Evolutionary conservation across 768 basidiomycete species (phyloP).

Genomic region (Tricholoma sp.): DNA sequence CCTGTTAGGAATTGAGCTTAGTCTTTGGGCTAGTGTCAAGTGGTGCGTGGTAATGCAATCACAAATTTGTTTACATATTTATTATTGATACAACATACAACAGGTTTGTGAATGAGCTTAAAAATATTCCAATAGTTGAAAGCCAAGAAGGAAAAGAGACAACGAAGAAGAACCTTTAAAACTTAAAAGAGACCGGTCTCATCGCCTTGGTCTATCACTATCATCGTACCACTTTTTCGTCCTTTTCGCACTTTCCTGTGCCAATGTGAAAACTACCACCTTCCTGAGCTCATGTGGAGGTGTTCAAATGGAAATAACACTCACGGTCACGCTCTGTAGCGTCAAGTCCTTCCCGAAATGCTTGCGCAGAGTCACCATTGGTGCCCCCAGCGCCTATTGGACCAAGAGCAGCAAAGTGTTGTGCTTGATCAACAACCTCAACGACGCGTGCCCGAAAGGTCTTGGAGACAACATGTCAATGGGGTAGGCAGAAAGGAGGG

Average conservation of each 20-base stretch:
- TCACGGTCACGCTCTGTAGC: slow-evolving; percentile 88
- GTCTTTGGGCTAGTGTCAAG: slow-evolving; percentile 75
- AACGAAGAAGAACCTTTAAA: slow-evolving; percentile 26
- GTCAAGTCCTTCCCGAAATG: slow-evolving; percentile 88
- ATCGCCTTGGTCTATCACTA: slow-evolving; percentile 50
- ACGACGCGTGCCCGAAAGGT: slow-evolving; percentile 71
- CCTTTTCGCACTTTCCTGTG: slow-evolving; percentile 73
- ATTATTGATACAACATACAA: slow-evolving; percentile 14
- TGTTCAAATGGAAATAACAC: slow-evolving; percentile 21
- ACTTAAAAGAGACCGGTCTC: slow-evolving; percentile 14
- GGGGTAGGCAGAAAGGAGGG: not conserved
- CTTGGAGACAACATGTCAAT: slow-evolving; percentile 29
- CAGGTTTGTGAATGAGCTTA: slow-evolving; percentile 68
- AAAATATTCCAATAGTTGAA: slow-evolving; percentile 25
- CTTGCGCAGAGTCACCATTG: slow-evolving; percentile 55
- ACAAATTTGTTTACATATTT: not conserved
- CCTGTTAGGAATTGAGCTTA: slow-evolving; percentile 59
- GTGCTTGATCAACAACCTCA: slow-evolving; percentile 84
- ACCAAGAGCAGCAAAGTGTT: slow-evolving; percentile 76
- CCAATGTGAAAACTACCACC: slow-evolving; percentile 70
- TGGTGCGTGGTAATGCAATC: slow-evolving; percentile 45
- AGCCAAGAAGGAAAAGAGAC: slow-evolving; percentile 12
- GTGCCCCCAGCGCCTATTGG: slow-evolving; percentile 49
- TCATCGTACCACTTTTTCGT: slow-evolving; percentile 86
- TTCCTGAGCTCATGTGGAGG: slow-evolving; percentile 1